A percentile compares a stretch with the other conserved stretches of the same genome.
Conservation (phyloP, 2,329 filamentous ascomycete species). For the Talaromyces sp. region DNA sequence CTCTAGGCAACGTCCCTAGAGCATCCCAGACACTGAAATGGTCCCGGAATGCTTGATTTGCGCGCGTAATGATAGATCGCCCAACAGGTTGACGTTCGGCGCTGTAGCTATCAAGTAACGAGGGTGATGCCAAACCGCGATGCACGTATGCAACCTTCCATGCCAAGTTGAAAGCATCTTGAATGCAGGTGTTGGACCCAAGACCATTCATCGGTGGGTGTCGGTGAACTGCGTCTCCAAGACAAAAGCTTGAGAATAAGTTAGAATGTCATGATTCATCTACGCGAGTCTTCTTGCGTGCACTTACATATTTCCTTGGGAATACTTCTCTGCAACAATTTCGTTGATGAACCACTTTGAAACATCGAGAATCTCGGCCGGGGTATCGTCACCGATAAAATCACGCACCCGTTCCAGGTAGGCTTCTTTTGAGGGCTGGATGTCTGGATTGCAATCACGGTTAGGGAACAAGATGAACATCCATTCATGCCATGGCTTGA, state of each 20-base stretch:
- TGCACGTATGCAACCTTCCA: conserved; percentile 54
- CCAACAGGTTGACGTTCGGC: conserved; percentile 53
- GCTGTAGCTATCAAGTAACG: conserved; percentile 45
- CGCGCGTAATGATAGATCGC: conserved; percentile 48
- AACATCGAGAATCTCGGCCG: conserved; percentile 50
- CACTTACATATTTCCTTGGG: conserved; percentile 42
- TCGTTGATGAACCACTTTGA: conserved; percentile 62
- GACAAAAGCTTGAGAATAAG: neutral
- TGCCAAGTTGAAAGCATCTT: conserved; percentile 50
- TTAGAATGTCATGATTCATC: too few species aligned
- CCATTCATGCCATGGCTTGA: conserved; percentile 63
- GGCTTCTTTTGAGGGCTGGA: conserved; percentile 46
- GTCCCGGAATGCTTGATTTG: conserved; percentile 56
- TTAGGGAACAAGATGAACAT: conserved; percentile 54
- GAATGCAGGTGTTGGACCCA: conserved; percentile 16
- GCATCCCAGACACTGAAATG: conserved; percentile 48
- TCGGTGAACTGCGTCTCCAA: conserved; percentile 14
- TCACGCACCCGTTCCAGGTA: conserved; percentile 46
- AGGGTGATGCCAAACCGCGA: conserved; percentile 22
- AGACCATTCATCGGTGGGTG: conserved; percentile 15
- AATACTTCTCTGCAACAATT: conserved; percentile 57
- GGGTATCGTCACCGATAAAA: conserved; percentile 53
- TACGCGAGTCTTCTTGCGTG: too few species aligned
- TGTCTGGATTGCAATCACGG: conserved; percentile 27
- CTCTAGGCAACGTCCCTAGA: conserved; percentile 43